A percentile compares a stretch with the other conserved stretches of the same genome.
phyloP scores from a whole-genome alignment of 2,329 filamentous ascomycete species.

The Diaporthe nobilis region DNA sequence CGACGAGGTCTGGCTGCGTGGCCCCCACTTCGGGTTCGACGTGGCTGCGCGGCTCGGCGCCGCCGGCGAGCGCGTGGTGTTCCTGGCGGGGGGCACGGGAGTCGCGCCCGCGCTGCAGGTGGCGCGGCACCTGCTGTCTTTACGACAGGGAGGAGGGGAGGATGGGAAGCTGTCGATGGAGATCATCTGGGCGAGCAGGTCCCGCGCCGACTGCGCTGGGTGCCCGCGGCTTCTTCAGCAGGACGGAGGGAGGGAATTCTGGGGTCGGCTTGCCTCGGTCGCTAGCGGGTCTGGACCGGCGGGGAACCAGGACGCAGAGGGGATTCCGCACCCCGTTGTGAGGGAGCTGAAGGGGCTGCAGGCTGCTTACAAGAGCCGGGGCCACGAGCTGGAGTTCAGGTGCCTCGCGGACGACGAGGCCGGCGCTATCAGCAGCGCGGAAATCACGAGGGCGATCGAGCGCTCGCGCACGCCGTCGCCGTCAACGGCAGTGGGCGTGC shows the following conservation, averaged over 20 bases:
- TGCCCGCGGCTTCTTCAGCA: slow-evolving; percentile 51
- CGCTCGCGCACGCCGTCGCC: not conserved
- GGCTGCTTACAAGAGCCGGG: slow-evolving; percentile 59
- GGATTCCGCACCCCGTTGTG: slow-evolving; percentile 59
- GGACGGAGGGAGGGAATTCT: not conserved
- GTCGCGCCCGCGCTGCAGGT: slow-evolving; percentile 91
- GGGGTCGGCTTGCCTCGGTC: slow-evolving; percentile 55
- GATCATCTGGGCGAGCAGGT: slow-evolving; percentile 87
- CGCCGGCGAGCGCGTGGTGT: slow-evolving; percentile 71
- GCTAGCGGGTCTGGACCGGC: not conserved
- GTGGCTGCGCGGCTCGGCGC: slow-evolving; percentile 54
- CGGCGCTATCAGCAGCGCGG: slow-evolving; percentile 70
- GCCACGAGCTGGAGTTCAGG: slow-evolving; percentile 71
- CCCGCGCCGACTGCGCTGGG: slow-evolving; percentile 74
- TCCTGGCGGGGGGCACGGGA: slow-evolving; percentile 92
- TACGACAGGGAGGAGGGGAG: slow-evolving; percentile 41
- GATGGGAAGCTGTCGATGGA: slow-evolving; percentile 65
- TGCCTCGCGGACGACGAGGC: slow-evolving; percentile 89
- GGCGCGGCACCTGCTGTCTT: slow-evolving; percentile 71
- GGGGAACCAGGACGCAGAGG: not conserved
- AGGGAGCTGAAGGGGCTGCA: slow-evolving; percentile 72
- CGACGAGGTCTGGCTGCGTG: slow-evolving; percentile 80
- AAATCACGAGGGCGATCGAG: slow-evolving; percentile 58
- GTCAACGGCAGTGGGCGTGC: slow-evolving; percentile 42
- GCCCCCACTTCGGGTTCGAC: slow-evolving; percentile 80